A percentile compares a stretch with the other conserved stretches of the same genome.
phyloP scores from a whole-genome alignment of 2,329 filamentous ascomycete genomes.

The Tolypocladium sp. region DNA sequence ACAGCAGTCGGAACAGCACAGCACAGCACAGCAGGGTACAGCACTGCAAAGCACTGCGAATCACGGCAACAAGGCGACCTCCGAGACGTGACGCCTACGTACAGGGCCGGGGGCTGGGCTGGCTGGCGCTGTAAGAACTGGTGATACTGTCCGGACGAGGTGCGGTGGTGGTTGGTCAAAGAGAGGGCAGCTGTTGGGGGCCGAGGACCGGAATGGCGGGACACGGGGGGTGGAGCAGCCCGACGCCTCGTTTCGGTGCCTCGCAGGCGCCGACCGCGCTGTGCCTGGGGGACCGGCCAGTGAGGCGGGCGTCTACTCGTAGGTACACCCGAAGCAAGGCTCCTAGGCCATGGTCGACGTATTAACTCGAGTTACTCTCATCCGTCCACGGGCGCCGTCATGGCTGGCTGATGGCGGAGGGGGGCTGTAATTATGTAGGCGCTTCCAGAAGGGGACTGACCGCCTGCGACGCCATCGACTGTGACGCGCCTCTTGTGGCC shows the following conservation, averaged over 20 bases:
- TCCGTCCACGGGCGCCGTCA: background rate
- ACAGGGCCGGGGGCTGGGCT: background rate
- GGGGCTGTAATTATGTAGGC: background rate
- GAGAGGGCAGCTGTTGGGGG: background rate
- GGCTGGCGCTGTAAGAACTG: background rate
- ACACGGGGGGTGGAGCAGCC: background rate
- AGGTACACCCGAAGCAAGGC: background rate
- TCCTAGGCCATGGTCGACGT: background rate
- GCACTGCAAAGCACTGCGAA: background rate
- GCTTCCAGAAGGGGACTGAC: background rate
- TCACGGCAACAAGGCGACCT: background rate
- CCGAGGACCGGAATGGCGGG: constrained; percentile 1
- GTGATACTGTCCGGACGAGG: background rate
- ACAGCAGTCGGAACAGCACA: background rate
- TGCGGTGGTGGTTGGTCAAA: background rate
- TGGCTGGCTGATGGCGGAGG: too few relatives aligned
- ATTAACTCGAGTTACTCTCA: too few relatives aligned
- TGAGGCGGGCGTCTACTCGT: too few relatives aligned
- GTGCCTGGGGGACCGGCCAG: background rate
- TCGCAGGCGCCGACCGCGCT: background rate
- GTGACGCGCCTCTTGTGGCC: background rate
- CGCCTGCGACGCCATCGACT: background rate
- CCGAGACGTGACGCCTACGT: background rate
- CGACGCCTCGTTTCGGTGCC: background rate
- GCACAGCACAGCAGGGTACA: background rate